A percentile compares a stretch with the other conserved stretches of the same genome.
Conservation (phyloP, 2,329 filamentous ascomycete genomes). For the Trichoderma koningiopsis region DNA sequence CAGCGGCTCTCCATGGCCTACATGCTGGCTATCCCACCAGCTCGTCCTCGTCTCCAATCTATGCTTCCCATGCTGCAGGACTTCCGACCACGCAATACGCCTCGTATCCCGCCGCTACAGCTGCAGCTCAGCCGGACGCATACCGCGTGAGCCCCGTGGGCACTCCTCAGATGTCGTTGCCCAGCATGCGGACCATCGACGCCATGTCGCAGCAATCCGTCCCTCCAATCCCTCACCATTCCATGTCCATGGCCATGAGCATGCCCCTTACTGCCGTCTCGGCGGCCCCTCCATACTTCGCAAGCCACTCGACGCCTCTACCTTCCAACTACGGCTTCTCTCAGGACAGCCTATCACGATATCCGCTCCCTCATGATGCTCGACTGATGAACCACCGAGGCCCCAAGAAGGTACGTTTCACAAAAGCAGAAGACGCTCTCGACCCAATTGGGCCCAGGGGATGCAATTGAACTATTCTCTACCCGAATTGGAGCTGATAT, state of each 20-base stretch:
- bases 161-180: slow-evolving; percentile 40
- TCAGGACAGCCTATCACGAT: slow-evolving; percentile 48
- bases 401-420: slow-evolving; percentile 57
- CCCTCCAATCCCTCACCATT: slow-evolving; percentile 36
- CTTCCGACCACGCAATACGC: slow-evolving; percentile 36
- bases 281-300: slow-evolving; percentile 48
- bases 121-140: slow-evolving; percentile 34
- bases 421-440: neutral
- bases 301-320: slow-evolving; percentile 42
- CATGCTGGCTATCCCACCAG: slow-evolving; percentile 35
- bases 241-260: slow-evolving; percentile 43
- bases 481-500: slow-evolving; percentile 17
- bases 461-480: neutral
- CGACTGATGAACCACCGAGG: slow-evolving; percentile 52
- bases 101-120: slow-evolving; percentile 36
- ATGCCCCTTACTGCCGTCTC: slow-evolving; percentile 36
- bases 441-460: neutral
- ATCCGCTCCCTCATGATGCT: slow-evolving; percentile 52
- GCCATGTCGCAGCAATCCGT: slow-evolving; percentile 34
- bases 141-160: slow-evolving; percentile 37
- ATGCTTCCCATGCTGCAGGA: slow-evolving; percentile 26
- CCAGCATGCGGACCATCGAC: slow-evolving; percentile 48
- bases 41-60: slow-evolving; percentile 24
- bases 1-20: slow-evolving; percentile 31
- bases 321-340: slow-evolving; percentile 46